Base-by-base conservation (phyloP, 202 grass and related monocot genomes). In the Eragrostis tef region DNA sequence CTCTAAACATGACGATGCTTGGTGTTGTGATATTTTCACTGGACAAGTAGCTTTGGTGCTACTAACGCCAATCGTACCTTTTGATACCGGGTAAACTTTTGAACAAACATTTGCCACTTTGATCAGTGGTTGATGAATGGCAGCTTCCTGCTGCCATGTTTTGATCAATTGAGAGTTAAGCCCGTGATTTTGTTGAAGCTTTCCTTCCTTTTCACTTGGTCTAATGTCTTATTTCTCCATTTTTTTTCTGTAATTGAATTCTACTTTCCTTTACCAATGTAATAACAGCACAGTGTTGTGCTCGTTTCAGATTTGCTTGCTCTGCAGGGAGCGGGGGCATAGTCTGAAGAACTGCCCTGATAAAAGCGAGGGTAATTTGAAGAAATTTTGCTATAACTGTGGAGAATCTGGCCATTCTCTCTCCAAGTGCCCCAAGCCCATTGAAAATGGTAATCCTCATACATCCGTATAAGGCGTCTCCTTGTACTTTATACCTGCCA, bases 371-470 rank as follows among this genome's bases (percentile, higher is more conserved):
- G 86, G 77, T 15, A 81, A 56, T 84, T 57, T 77, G 48, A 98
- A 88, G 73, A 93, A 93, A 51, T 89, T 95, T 59, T 95, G 93
- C 70, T 99, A 99, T 79, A 99, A 99, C 67, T 99, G 96, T 73
- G 93, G 96, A 76, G 89, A 81, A 87, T 78, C 41, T 71, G 92
- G 92, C 14, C 96, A 98, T 80, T 88, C 89, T 66, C 90, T 98
- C 73, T 95, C 85, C 17, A 95, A 87, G 63, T 98, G 96, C 50
- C 78, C 93, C 57, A 80, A 91, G 46, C 90, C 92, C 29, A 88
- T 90, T 83, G 59, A 91, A 81, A 79, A 93, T 90, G 96, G 96
- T 98, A 86, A 56, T 67, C 43, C 21, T 62, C 34, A 34, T 42
- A 11, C 46, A 48, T 80, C 41, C 42, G 25, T 80, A 16, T 45